phyloP scores from a whole-genome alignment of 176 grass and related monocot species.

The Musa acuminata region DNA sequence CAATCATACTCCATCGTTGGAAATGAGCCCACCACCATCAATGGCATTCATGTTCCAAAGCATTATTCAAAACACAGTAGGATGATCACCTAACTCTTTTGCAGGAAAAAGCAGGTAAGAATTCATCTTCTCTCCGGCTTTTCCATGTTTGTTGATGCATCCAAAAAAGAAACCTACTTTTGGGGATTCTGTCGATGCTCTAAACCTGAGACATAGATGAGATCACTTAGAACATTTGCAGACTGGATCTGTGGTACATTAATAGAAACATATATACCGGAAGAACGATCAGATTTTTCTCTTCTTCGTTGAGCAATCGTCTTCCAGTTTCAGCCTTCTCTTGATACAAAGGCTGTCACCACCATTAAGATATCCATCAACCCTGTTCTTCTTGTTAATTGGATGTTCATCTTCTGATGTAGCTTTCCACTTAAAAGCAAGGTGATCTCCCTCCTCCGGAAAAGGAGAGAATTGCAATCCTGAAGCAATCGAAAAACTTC shows the following conservation, averaged over 20 bases:
- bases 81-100: constrained; percentile 2
- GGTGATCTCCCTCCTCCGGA: neutral
- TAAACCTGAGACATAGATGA: neutral
- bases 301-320: neutral
- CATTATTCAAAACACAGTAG: neutral
- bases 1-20: neutral
- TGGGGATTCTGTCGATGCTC: neutral
- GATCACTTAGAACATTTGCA: too few species aligned
- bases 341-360: constrained; percentile 41
- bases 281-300: too few species aligned
- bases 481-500: neutral
- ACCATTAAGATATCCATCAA: constrained; percentile 24
- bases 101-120: neutral
- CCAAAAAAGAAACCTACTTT: neutral
- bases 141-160: neutral
- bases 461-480: neutral
- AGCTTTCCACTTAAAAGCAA: constrained; percentile 24
- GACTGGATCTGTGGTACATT: neutral
- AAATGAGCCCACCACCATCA: neutral
- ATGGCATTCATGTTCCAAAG: neutral
- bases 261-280: neutral
- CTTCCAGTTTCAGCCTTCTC: constrained; percentile 55
- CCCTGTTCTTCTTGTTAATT: constrained; percentile 31
- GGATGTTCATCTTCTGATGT: neutral
- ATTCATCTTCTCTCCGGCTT: neutral